A percentile compares a stretch with the other conserved stretches of the same genome.
Conservation (phyloP, 139 green algal genomes). For the Ettlia oleoabundans region DNA sequence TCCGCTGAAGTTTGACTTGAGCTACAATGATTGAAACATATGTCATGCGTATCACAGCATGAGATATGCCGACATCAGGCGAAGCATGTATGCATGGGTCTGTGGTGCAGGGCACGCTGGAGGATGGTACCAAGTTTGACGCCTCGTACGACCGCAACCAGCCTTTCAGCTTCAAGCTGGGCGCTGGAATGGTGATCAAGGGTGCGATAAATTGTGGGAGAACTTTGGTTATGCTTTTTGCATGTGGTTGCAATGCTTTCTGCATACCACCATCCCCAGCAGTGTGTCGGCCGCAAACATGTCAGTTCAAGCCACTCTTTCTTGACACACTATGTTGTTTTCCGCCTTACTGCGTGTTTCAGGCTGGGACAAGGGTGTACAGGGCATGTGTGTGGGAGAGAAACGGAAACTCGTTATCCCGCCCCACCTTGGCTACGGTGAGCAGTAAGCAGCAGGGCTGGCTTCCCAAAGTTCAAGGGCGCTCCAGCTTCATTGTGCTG, state of each 20-base stretch:
- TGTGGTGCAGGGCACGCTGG: constrained; percentile 38
- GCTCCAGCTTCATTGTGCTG: too few relatives aligned
- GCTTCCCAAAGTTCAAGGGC: background rate
- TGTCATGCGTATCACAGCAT: too few relatives aligned
- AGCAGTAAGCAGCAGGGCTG: background rate
- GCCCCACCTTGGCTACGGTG: constrained; percentile 61
- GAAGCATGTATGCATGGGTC: too few relatives aligned
- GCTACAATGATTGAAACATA: too few relatives aligned
- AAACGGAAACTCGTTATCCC: constrained; percentile 64
- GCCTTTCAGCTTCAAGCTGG: constrained; percentile 43
- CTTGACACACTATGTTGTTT: background rate
- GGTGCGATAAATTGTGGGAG: too few relatives aligned
- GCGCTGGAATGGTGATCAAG: constrained; percentile 51
- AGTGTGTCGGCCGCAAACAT: too few relatives aligned
- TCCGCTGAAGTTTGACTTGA: too few relatives aligned
- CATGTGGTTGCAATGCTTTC: too few relatives aligned
- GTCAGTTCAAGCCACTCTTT: too few relatives aligned
- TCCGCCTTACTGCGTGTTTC: background rate
- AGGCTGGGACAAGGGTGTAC: constrained; percentile 52
- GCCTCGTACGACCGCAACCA: constrained; percentile 42
- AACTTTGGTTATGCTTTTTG: too few relatives aligned
- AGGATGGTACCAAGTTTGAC: constrained; percentile 47
- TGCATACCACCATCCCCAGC: background rate
- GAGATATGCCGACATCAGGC: too few relatives aligned
- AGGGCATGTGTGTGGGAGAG: constrained; percentile 65